phyloP scores from a whole-genome alignment of 768 basidiomycete species.

The Boletus huronensis region DNA sequence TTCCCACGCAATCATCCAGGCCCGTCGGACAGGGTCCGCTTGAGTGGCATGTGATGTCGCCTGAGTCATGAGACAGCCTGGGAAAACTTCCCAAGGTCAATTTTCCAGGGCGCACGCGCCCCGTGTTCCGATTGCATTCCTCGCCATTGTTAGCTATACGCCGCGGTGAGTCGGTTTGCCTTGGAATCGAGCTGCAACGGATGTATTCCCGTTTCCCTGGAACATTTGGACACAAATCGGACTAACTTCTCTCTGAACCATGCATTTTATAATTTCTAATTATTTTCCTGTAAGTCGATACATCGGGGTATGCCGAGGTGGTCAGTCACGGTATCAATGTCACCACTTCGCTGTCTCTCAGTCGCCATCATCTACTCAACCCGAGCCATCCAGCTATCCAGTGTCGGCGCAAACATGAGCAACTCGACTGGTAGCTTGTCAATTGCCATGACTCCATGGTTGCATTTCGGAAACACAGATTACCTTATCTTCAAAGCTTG shows the following conservation, averaged over 20 bases:
- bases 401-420: not conserved
- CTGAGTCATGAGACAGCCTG: too few relatives aligned
- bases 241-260: not conserved
- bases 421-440: conserved; percentile 12
- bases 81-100: too few relatives aligned
- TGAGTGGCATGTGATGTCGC: too few relatives aligned
- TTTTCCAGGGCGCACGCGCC: not conserved
- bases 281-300: conserved; percentile 1
- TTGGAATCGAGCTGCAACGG: not conserved
- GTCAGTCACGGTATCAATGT: too few relatives aligned
- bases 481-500: conserved; percentile 64
- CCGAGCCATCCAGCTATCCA: too few relatives aligned
- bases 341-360: not conserved
- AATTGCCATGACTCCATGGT: conserved; percentile 57
- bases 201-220: not conserved
- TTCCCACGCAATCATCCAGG: too few relatives aligned
- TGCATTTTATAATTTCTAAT: not conserved
- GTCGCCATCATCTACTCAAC: not conserved
- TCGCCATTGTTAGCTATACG: not conserved
- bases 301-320: conserved; percentile 1
- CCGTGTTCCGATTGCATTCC: not conserved
- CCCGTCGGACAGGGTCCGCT: too few relatives aligned
- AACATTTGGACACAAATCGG: not conserved
- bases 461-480: conserved; percentile 68
- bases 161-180: not conserved